Evolutionary conservation across 2,329 filamentous ascomycete species (phyloP).

Genomic region (Aspergillus sp.): DNA sequence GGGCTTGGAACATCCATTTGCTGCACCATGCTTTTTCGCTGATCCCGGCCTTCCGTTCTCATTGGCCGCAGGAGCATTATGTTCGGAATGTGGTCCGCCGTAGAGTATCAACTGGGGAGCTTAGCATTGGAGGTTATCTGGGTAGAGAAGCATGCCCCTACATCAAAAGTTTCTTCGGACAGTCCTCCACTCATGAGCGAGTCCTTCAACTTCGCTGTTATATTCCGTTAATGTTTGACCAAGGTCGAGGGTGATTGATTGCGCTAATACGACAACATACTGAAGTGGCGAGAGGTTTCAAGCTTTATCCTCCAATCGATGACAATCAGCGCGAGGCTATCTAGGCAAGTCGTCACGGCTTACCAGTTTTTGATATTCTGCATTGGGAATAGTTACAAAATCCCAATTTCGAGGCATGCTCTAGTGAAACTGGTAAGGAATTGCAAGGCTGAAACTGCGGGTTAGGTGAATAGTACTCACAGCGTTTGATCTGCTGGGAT

Average conservation of each 20-base stretch:
- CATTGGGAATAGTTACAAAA: slow-evolving; percentile 57
- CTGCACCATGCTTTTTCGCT: neutral
- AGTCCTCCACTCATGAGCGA: slow-evolving; percentile 54
- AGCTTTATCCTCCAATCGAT: slow-evolving; percentile 12
- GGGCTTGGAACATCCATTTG: neutral
- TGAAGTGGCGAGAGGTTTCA: slow-evolving; percentile 16
- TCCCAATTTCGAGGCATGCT: slow-evolving; percentile 37
- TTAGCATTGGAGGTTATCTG: slow-evolving; percentile 14
- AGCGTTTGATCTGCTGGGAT: slow-evolving; percentile 10
- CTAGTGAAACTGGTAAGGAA: slow-evolving; percentile 18
- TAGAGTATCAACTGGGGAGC: slow-evolving; percentile 22
- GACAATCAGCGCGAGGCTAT: neutral
- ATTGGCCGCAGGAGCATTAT: neutral
- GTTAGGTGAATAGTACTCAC: slow-evolving; percentile 8
- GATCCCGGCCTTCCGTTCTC: neutral
- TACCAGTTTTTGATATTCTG: slow-evolving; percentile 63
- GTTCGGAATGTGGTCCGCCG: slow-evolving; percentile 5
- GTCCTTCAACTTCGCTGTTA: slow-evolving; percentile 48
- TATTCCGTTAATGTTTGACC: slow-evolving; percentile 3
- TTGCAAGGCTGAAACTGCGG: neutral
- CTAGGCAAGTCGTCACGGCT: slow-evolving; percentile 20
- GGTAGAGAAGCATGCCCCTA: slow-evolving; percentile 25
- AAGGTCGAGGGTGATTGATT: neutral
- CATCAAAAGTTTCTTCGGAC: slow-evolving; percentile 50
- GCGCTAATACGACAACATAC: slow-evolving; percentile 9